phyloP scores from a whole-genome alignment of 2,329 filamentous ascomycete genomes.

The Furcasterigmium furcatum region DNA sequence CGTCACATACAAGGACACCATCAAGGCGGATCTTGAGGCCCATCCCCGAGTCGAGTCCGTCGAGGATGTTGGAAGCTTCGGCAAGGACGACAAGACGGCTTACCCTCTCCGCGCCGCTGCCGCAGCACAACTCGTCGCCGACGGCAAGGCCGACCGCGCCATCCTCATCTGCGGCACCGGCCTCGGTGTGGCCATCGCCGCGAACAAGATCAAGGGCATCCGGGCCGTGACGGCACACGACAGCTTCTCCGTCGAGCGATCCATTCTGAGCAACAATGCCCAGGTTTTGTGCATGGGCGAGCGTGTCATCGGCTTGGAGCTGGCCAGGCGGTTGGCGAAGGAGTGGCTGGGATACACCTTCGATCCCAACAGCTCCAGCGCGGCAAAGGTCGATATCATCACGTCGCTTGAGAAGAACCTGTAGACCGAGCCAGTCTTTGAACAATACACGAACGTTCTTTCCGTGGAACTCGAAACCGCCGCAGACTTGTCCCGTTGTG shows the following conservation, averaged over 20 bases:
- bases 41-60: slow-evolving; percentile 65
- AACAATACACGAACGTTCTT: background rate
- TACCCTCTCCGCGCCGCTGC: slow-evolving; percentile 78
- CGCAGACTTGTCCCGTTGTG: too few species aligned
- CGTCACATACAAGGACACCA: slow-evolving; percentile 72
- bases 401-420: slow-evolving; percentile 26
- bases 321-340: slow-evolving; percentile 71
- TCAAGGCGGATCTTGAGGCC: slow-evolving; percentile 69
- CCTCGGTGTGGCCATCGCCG: slow-evolving; percentile 81
- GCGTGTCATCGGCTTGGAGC: slow-evolving; percentile 76
- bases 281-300: slow-evolving; percentile 87
- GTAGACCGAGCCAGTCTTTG: background rate
- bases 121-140: slow-evolving; percentile 61
- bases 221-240: slow-evolving; percentile 89
- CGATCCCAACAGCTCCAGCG: slow-evolving; percentile 53
- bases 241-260: slow-evolving; percentile 77
- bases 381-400: slow-evolving; percentile 42
- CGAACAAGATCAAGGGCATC: slow-evolving; percentile 83
- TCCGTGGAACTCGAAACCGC: too few species aligned
- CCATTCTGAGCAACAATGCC: slow-evolving; percentile 79
- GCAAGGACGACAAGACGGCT: slow-evolving; percentile 68
- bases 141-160: slow-evolving; percentile 70
- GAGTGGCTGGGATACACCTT: slow-evolving; percentile 87
- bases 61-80: slow-evolving; percentile 70
- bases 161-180: slow-evolving; percentile 84